Evolutionary conservation across 83 land plant species (phyloP).

Genomic region (Picea abies): DNA sequence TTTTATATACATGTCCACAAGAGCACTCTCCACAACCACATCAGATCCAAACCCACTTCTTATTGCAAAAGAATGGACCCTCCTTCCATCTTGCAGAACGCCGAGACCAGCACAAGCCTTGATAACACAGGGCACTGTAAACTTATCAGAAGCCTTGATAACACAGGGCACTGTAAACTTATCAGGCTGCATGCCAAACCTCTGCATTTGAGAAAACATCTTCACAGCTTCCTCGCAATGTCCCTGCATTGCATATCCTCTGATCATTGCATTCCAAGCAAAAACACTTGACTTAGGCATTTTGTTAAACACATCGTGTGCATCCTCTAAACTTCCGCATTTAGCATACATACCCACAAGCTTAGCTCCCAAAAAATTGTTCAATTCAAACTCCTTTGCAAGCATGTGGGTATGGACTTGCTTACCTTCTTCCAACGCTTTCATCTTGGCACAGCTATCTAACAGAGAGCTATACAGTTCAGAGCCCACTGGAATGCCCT

Average conservation of each 20-base stretch:
- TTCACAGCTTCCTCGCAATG: neutral
- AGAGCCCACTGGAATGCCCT: too few species aligned
- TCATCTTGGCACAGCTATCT: slow-evolving; percentile 3
- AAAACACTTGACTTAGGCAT: neutral
- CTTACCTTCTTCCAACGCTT: slow-evolving; percentile 12
- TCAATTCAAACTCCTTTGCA: neutral
- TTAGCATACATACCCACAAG: slow-evolving; percentile 15
- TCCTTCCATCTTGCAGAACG: neutral
- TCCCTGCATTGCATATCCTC: slow-evolving; percentile 2
- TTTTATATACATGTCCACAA: too few species aligned
- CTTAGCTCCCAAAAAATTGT: neutral
- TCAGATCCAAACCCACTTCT: too few species aligned
- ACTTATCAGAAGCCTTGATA: slow-evolving; percentile 15
- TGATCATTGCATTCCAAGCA: slow-evolving; percentile 11
- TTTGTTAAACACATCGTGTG: neutral
- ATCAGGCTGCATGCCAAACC: neutral
- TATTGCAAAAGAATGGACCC: neutral
- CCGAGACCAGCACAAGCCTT: slow-evolving; percentile 8
- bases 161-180: neutral
- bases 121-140: slow-evolving; percentile 5
- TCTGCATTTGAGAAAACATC: neutral
- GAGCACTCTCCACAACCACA: too few species aligned
- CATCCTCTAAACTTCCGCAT: neutral
- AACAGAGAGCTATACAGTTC: slow-evolving; percentile 3
- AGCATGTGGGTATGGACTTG: slow-evolving; percentile 7